Evolutionary conservation across 768 basidiomycete genomes (phyloP).

Genomic region (Kwoniella dejecticola): DNA sequence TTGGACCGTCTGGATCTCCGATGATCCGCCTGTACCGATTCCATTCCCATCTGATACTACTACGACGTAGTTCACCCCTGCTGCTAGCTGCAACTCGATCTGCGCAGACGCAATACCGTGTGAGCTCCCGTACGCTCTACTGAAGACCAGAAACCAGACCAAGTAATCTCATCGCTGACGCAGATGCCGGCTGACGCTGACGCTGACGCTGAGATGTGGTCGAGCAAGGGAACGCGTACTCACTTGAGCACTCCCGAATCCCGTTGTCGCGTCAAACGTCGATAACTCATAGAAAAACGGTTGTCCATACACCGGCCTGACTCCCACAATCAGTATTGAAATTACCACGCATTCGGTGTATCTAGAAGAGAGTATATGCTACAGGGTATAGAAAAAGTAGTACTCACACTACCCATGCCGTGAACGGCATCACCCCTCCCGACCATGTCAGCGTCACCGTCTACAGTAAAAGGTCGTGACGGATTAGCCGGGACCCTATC

Average conservation of each 20-base stretch:
- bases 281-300: slow-evolving; percentile 42
- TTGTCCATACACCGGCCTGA: slow-evolving; percentile 33
- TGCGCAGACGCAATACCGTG: slow-evolving; percentile 3
- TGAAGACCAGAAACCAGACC: neutral
- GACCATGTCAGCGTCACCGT: slow-evolving; percentile 38
- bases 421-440: slow-evolving; percentile 34
- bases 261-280: slow-evolving; percentile 22
- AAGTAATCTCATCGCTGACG: too few relatives aligned
- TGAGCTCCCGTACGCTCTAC: neutral
- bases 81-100: slow-evolving; percentile 40
- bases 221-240: too few relatives aligned
- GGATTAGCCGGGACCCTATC: neutral
- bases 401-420: slow-evolving; percentile 39
- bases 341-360: neutral
- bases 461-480: slow-evolving; percentile 12
- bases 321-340: neutral
- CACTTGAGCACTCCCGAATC: slow-evolving; percentile 19
- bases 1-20: slow-evolving; percentile 36
- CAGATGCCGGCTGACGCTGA: too few relatives aligned
- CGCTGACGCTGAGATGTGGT: neutral
- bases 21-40: slow-evolving; percentile 39
- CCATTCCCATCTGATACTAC: slow-evolving; percentile 41
- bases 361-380: neutral
- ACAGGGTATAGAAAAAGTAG: too few relatives aligned
- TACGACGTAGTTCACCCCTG: slow-evolving; percentile 38